phyloP scores from a whole-genome alignment of 1,284 basidiomycete genomes.

The Ustilago trichophora region DNA sequence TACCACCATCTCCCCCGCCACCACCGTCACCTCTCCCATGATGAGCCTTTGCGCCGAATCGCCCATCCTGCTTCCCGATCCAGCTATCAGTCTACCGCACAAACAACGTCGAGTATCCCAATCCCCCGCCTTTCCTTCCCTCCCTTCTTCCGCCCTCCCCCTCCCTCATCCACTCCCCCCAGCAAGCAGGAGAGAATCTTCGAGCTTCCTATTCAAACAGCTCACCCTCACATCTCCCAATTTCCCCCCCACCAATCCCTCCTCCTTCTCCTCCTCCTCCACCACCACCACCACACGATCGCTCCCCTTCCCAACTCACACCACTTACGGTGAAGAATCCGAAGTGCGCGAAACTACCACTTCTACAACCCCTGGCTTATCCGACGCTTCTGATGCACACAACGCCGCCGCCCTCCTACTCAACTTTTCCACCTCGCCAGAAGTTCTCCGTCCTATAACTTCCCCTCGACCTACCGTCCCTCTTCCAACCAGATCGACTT shows the following conservation, averaged over 20 bases:
- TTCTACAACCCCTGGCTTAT: slow-evolving; percentile 12
- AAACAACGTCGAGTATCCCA: slow-evolving; percentile 24
- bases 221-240: slow-evolving; percentile 38
- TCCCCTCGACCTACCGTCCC: background rate
- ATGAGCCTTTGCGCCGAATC: slow-evolving; percentile 52
- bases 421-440: slow-evolving; percentile 49
- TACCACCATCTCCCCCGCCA: slow-evolving; percentile 24
- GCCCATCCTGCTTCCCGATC: slow-evolving; percentile 43
- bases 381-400: slow-evolving; percentile 10
- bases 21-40: slow-evolving; percentile 48
- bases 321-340: slow-evolving; percentile 30
- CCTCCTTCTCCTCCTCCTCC: background rate
- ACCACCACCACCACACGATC: background rate
- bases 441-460: slow-evolving; percentile 42
- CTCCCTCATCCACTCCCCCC: too few relatives aligned
- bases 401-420: slow-evolving; percentile 43
- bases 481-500: too few relatives aligned
- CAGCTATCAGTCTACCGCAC: slow-evolving; percentile 20
- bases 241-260: slow-evolving; percentile 17
- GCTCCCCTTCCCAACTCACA: slow-evolving; percentile 13
- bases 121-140: slow-evolving; percentile 2
- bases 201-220: slow-evolving; percentile 41
- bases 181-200: slow-evolving; percentile 26
- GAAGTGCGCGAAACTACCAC: slow-evolving; percentile 18
- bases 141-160: slow-evolving; percentile 31